Conservation (phyloP, 768 basidiomycete genomes). For the Strobilomyces echinocephalus region DNA sequence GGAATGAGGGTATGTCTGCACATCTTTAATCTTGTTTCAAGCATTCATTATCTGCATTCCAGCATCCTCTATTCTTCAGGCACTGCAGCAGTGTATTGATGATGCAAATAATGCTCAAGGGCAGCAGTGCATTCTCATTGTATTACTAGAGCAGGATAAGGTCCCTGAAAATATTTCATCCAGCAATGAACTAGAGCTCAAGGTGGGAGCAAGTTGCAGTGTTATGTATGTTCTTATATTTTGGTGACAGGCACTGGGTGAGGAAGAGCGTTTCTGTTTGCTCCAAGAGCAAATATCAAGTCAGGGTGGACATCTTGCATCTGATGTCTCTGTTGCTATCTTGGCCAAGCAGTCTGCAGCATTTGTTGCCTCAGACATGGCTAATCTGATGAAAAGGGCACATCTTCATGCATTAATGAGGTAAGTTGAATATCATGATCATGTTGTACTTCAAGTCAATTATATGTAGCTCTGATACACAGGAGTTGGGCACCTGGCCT, state of each 20-base stretch:
- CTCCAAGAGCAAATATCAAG: slow-evolving; percentile 42
- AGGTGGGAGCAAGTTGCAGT: slow-evolving; percentile 41
- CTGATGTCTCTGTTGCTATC: slow-evolving; percentile 71
- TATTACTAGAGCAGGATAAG: slow-evolving; percentile 60
- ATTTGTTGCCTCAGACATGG: slow-evolving; percentile 76
- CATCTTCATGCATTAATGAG: slow-evolving; percentile 39
- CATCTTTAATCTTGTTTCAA: background rate
- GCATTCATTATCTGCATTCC: background rate
- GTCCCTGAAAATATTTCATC: slow-evolving; percentile 68
- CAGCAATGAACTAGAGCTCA: slow-evolving; percentile 78
- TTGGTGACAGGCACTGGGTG: slow-evolving; percentile 65
- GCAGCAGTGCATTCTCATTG: slow-evolving; percentile 73
- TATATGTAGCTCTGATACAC: slow-evolving; percentile 1
- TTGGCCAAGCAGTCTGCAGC: slow-evolving; percentile 90
- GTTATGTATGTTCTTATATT: background rate
- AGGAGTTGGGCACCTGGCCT: slow-evolving; percentile 8
- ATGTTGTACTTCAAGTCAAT: background rate
- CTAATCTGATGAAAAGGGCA: slow-evolving; percentile 60
- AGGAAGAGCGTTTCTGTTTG: slow-evolving; percentile 64
- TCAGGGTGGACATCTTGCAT: slow-evolving; percentile 41
- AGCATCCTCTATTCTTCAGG: slow-evolving; percentile 57
- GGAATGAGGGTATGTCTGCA: slow-evolving; percentile 46
- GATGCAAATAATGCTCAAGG: slow-evolving; percentile 55
- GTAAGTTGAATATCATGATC: slow-evolving; percentile 10
- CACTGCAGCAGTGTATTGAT: slow-evolving; percentile 59